Evolutionary conservation across 768 basidiomycete genomes (phyloP), one percentile per base, ranked within the genome.

Genomic region (Termitomyces bulborhizus): DNA sequence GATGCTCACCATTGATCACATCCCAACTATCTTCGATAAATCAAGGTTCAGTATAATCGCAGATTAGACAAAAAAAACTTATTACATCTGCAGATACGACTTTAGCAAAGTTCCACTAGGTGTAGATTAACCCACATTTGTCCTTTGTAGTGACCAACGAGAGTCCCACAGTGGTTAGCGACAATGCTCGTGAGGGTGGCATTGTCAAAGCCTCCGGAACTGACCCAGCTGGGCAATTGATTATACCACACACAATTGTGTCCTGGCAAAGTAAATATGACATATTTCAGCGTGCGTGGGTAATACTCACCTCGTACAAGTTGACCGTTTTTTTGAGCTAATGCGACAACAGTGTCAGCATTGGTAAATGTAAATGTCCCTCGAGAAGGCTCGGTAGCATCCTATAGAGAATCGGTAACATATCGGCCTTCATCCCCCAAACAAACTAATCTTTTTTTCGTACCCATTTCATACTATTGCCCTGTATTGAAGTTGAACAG

Each of bases 391-490:
- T 83, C 81, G 24, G 79, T 82, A 6, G 78, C 75, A 58, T 79
- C 78, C 80, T 82, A 46, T 6, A 48, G 11, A 24, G 34, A 39
- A 6, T 24, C 34, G 44, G 26, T 18, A 18, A 6, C 37, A 27
- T 8, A 16, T 39, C 29, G 21, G 11, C 18, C 18, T 24, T 6
- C 15, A 42, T 8, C 6, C 3, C 13, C 21, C 27, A 8, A 11
- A n/a, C 36, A n/a, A 21, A 46, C 5, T 15, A 15, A 57, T 27
- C 11, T 44, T 0, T 41, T 6, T 26, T 40, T n/a, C 68, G 29
- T 56, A 78, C 81, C 80, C 80, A 83, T 75, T 83, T 84, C 80
- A 83, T 80, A 57, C 72, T 75, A 60, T 81, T 80, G 13, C 71
- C 69, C 70, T 71, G 42, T 32, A 21, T 51, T 29, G 5, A 29